Conservation (phyloP, 2,329 filamentous ascomycete genomes). For the Calonectria crousiana region DNA sequence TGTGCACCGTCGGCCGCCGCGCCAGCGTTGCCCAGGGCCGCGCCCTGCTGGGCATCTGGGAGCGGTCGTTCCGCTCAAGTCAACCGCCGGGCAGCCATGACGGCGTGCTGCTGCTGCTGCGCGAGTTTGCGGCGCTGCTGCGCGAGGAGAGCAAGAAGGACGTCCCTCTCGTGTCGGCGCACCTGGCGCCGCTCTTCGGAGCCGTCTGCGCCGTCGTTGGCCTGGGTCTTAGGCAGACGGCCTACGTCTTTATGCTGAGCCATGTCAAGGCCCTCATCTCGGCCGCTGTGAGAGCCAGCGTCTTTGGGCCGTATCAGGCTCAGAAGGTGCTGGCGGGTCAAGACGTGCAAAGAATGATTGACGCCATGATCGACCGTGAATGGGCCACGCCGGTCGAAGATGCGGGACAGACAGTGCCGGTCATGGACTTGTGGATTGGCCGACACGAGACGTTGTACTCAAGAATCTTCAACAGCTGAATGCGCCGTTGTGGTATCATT, state of each 20-base stretch:
- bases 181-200: slow-evolving; percentile 80
- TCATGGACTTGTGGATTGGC: slow-evolving; percentile 86
- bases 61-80: slow-evolving; percentile 71
- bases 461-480: slow-evolving; percentile 85
- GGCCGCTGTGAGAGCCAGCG: slow-evolving; percentile 80
- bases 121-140: slow-evolving; percentile 53
- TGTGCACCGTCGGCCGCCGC: slow-evolving; percentile 83
- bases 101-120: slow-evolving; percentile 46
- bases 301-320: slow-evolving; percentile 85
- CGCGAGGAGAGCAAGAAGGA: slow-evolving; percentile 45
- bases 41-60: slow-evolving; percentile 81
- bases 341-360: slow-evolving; percentile 69
- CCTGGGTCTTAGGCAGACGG: slow-evolving; percentile 71
- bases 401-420: slow-evolving; percentile 80
- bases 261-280: slow-evolving; percentile 83
- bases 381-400: slow-evolving; percentile 71
- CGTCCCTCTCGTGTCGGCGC: slow-evolving; percentile 65
- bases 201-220: slow-evolving; percentile 73
- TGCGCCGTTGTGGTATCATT: slow-evolving; percentile 47
- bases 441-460: slow-evolving; percentile 87
- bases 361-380: slow-evolving; percentile 69
- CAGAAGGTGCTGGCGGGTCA: slow-evolving; percentile 77
- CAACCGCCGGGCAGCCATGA: slow-evolving; percentile 46
- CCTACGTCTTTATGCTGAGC: slow-evolving; percentile 81
- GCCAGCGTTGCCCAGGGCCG: slow-evolving; percentile 82